A percentile compares a stretch with the other conserved stretches of the same genome.
phyloP scores from a whole-genome alignment of 331 rosid species.

The Malus hybrid region DNA sequence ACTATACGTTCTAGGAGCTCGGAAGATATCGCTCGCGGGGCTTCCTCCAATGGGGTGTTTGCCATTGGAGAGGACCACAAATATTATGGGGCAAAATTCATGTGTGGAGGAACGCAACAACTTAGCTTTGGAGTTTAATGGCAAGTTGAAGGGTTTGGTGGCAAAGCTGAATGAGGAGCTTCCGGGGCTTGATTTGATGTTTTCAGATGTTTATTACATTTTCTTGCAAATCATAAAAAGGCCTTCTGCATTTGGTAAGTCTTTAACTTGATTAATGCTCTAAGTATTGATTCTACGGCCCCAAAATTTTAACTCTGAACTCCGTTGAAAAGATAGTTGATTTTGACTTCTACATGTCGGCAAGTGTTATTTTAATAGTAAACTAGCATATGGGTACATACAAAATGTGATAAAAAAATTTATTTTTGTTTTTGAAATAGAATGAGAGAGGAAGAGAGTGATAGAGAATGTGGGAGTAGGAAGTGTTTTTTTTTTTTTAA shows the following conservation, averaged over 20 bases:
- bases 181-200: conserved; percentile 13
- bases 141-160: conserved; percentile 30
- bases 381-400: too few relatives aligned
- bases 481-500: too few relatives aligned
- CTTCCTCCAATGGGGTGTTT: conserved; percentile 73
- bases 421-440: too few relatives aligned
- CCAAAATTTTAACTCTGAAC: not conserved
- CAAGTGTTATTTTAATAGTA: too few relatives aligned
- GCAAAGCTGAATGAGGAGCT: conserved; percentile 16
- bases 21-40: conserved; percentile 53
- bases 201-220: conserved; percentile 2
- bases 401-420: too few relatives aligned
- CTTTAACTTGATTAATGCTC: not conserved
- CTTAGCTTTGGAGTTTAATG: conserved; percentile 49
- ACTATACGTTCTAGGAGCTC: conserved; percentile 47
- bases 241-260: conserved; percentile 24
- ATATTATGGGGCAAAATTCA: conserved; percentile 30
- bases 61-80: conserved; percentile 47
- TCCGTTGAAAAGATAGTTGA: not conserved
- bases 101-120: conserved; percentile 41
- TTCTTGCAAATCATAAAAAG: conserved; percentile 7
- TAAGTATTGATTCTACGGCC: too few relatives aligned
- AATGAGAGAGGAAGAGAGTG: too few relatives aligned
- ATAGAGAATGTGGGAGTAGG: too few relatives aligned
- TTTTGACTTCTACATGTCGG: not conserved